phyloP scores from a whole-genome alignment of 768 basidiomycete genomes.

The Termitomyces sp. region DNA sequence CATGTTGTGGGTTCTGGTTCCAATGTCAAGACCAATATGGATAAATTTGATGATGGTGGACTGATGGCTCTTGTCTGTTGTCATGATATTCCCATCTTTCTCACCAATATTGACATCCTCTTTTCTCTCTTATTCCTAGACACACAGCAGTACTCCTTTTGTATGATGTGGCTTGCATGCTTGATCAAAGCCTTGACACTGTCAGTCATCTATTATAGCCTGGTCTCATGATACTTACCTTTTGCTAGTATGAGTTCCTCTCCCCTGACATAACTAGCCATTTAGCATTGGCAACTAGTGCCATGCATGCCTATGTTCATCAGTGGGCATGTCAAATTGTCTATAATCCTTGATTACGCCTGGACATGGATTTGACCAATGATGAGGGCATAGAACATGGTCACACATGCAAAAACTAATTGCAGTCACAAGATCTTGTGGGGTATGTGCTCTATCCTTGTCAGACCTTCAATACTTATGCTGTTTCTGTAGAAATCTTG shows the following conservation, averaged over 20 bases:
- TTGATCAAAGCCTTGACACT: background rate
- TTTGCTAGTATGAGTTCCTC: background rate
- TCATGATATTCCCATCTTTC: conserved; percentile 28
- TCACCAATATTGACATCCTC: conserved; percentile 29
- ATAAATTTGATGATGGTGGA: conserved; percentile 25
- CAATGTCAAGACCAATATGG: conserved; percentile 11
- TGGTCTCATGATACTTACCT: no score
- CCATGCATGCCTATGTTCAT: conserved; percentile 17
- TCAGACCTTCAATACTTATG: no score
- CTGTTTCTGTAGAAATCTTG: conserved; percentile 10
- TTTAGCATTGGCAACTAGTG: background rate
- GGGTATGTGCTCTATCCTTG: no score
- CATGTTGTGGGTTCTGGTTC: conserved; percentile 22
- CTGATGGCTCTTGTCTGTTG: conserved; percentile 32
- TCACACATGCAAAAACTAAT: conserved; percentile 26
- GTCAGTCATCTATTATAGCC: no score
- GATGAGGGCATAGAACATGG: conserved; percentile 16
- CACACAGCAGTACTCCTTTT: background rate
- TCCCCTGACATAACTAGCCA: background rate
- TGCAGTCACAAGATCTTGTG: conserved; percentile 21
- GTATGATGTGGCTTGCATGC: background rate
- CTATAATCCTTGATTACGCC: no score
- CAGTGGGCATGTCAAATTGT: conserved; percentile 5
- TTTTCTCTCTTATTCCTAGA: background rate
- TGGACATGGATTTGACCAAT: no score